Evolutionary conservation across 352 stramenopile species (phyloP).

Genomic region (Globisporangium megalacanthum): DNA sequence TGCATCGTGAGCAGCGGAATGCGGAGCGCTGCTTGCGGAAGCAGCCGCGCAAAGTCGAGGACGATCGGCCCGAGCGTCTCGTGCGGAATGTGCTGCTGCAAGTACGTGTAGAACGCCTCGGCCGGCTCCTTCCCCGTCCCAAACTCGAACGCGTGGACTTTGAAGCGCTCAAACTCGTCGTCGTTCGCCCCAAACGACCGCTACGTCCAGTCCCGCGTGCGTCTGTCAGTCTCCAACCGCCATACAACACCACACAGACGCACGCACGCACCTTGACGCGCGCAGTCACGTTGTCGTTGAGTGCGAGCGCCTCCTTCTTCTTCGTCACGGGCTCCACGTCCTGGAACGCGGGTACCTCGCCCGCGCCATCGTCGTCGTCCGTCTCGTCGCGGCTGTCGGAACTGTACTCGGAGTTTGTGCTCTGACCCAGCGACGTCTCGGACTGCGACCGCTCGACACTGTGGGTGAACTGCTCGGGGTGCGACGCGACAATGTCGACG

Average conservation of each 20-base stretch:
- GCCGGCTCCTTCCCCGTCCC: constrained; percentile 62
- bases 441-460: constrained; percentile 31
- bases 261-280: constrained; percentile 37
- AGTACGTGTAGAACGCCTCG: constrained; percentile 61
- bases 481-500: constrained; percentile 33
- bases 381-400: constrained; percentile 45
- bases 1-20: constrained; percentile 70
- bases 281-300: constrained; percentile 77
- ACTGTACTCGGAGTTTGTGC: constrained; percentile 35
- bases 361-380: constrained; percentile 39
- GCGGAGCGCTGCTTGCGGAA: constrained; percentile 51
- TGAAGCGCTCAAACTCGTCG: constrained; percentile 72
- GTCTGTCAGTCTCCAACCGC: background rate
- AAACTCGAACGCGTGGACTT: constrained; percentile 68
- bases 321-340: constrained; percentile 75
- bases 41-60: constrained; percentile 70
- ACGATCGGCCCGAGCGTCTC: constrained; percentile 63
- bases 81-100: constrained; percentile 45
- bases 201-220: background rate
- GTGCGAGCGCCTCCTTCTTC: constrained; percentile 58
- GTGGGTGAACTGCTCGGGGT: constrained; percentile 30
- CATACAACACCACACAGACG: background rate
- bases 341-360: constrained; percentile 27
- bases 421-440: constrained; percentile 31
- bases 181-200: constrained; percentile 42